These are phyloP conservation scores for Phytophthora lateralis DNA, from an alignment of 352 stramenopile species.

Conservation along the genomic window DNA sequence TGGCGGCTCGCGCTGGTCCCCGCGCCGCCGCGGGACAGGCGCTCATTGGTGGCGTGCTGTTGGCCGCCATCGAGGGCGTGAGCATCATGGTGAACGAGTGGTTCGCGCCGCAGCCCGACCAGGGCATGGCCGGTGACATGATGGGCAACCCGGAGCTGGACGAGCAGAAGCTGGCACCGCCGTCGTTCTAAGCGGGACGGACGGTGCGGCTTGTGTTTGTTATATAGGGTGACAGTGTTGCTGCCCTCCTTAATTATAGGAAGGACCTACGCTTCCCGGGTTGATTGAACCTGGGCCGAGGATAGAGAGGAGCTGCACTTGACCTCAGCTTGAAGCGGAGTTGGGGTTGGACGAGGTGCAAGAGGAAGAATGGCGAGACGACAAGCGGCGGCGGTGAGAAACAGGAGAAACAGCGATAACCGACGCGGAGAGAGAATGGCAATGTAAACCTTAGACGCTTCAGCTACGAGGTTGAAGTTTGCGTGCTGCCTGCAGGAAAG, in stretches of 20 bases:
- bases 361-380: slow-evolving; percentile 15
- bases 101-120: slow-evolving; percentile 67
- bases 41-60: slow-evolving; percentile 94
- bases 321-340: slow-evolving; percentile 19
- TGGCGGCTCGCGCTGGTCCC: slow-evolving; percentile 94
- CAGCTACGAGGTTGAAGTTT: slow-evolving; percentile 1
- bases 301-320: slow-evolving; percentile 31
- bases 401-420: slow-evolving; percentile 29
- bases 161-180: slow-evolving; percentile 87
- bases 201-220: slow-evolving; percentile 24
- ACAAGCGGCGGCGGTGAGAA: slow-evolving; percentile 8
- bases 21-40: slow-evolving; percentile 94
- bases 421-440: slow-evolving; percentile 32
- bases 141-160: slow-evolving; percentile 68
- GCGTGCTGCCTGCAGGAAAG: slow-evolving; percentile 5
- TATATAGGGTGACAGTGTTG: slow-evolving; percentile 36
- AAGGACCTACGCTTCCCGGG: slow-evolving; percentile 34
- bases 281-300: slow-evolving; percentile 33
- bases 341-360: slow-evolving; percentile 17
- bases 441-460: slow-evolving; percentile 52
- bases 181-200: slow-evolving; percentile 66
- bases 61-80: slow-evolving; percentile 97
- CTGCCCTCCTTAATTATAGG: slow-evolving; percentile 50
- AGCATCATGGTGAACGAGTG: slow-evolving; percentile 95
- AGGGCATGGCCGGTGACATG: slow-evolving; percentile 48